Conservation (phyloP, 2,329 filamentous ascomycete genomes). For the Pestalotiopsis sp. region DNA sequence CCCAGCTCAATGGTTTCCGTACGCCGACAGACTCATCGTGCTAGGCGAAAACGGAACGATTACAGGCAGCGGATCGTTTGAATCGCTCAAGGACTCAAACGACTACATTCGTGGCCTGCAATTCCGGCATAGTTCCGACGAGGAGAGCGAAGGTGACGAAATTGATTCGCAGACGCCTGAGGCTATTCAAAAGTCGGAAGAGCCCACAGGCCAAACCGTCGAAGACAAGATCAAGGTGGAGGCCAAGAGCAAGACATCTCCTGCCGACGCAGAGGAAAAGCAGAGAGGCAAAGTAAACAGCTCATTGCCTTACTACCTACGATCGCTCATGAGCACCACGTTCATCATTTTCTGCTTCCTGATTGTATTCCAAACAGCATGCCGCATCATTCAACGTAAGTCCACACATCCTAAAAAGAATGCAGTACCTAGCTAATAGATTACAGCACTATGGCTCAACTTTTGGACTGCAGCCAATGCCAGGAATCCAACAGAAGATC, state of each 20-base stretch:
- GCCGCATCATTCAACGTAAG: conserved; percentile 8
- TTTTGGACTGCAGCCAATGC: conserved; percentile 11
- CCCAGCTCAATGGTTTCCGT: conserved; percentile 9
- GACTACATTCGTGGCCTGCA: conserved; percentile 4
- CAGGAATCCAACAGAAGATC: conserved; percentile 2
- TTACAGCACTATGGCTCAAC: conserved; percentile 10
- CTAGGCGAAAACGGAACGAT: neutral
- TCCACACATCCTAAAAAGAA: neutral
- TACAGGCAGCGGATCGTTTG: neutral
- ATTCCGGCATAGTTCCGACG: neutral
- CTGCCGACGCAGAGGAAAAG: neutral
- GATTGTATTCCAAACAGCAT: neutral
- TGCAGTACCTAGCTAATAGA: neutral
- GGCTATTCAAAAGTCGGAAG: neutral
- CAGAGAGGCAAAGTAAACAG: conserved; percentile 3
- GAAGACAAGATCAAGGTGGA: neutral
- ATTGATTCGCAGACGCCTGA: neutral
- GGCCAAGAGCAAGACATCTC: neutral
- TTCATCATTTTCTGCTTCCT: conserved; percentile 3
- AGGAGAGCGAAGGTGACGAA: neutral
- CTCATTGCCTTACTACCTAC: conserved; percentile 10
- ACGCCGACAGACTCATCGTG: conserved; percentile 9
- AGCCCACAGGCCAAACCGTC: too few relatives aligned
- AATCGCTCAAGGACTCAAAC: neutral
- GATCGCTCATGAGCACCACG: conserved; percentile 1